phyloP scores from a whole-genome alignment of 1,139 yeast species.

The Pichiaceae sp. region DNA sequence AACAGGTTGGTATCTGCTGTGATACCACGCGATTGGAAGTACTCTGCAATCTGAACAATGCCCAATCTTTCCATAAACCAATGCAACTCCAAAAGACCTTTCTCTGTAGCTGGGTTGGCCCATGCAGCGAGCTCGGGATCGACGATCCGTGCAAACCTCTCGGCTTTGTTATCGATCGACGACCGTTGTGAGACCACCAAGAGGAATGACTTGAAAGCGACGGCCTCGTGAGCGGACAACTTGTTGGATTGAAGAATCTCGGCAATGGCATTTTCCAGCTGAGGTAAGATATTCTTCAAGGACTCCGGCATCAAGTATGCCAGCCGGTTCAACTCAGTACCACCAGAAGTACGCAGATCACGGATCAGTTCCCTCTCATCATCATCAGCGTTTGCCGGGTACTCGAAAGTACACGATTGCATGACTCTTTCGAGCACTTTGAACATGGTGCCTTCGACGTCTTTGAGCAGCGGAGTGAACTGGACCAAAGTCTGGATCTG shows the following conservation, averaged over 20 bases:
- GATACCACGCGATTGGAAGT: conserved; percentile 77
- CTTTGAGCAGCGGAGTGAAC: conserved; percentile 86
- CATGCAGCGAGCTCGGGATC: conserved; percentile 90
- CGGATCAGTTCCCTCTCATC: conserved; percentile 76
- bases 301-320: conserved; percentile 94
- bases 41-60: conserved; percentile 85
- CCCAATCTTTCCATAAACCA: conserved; percentile 99
- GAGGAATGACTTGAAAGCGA: conserved; percentile 85
- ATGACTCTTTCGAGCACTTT: conserved; percentile 80
- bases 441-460: conserved; percentile 61
- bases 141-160: conserved; percentile 75
- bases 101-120: conserved; percentile 87
- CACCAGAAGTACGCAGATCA: conserved; percentile 86
- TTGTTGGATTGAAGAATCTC: conserved; percentile 61
- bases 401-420: conserved; percentile 79
- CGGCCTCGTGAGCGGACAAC: conserved; percentile 84
- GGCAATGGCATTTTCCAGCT: conserved; percentile 74
- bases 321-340: conserved; percentile 86
- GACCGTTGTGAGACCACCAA: conserved; percentile 89
- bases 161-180: conserved; percentile 54
- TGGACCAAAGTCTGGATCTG: conserved; percentile 93
- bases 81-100: conserved; percentile 79
- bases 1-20: conserved; percentile 68
- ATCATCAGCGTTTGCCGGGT: conserved; percentile 57
- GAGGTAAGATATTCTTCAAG: conserved; percentile 68